These are phyloP conservation scores for Fragosphaeria purpurea DNA, from an alignment of 2,329 filamentous ascomycete species.

Conservation along the genomic window DNA sequence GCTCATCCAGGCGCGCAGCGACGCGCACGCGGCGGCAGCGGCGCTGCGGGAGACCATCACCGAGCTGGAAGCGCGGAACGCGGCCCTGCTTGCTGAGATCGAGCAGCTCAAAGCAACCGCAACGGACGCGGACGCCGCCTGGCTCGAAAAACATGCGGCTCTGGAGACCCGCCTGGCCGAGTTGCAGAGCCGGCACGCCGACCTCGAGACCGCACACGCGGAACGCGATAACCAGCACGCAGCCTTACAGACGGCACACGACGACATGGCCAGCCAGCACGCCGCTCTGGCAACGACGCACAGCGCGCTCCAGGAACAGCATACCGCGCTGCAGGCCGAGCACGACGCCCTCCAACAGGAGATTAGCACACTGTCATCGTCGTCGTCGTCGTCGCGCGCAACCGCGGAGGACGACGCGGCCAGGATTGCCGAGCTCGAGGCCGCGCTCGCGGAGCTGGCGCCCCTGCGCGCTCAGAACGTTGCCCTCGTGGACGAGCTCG, in stretches of 20 bases:
- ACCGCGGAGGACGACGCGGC: not conserved
- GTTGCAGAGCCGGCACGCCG: not conserved
- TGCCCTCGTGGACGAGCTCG: slow-evolving; percentile 3
- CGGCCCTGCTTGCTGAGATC: not conserved
- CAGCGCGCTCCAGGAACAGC: not conserved
- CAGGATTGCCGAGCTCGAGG: not conserved
- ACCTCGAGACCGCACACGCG: not conserved
- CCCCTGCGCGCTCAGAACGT: not conserved
- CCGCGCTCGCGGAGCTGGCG: not conserved
- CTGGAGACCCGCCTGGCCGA: not conserved
- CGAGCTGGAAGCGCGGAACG: slow-evolving; percentile 3
- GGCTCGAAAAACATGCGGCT: not conserved
- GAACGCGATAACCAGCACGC: too few species aligned
- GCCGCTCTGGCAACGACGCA: too few species aligned
- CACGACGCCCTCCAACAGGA: not conserved
- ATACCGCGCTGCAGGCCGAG: slow-evolving; percentile 1
- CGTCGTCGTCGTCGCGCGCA: not conserved
- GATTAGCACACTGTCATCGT: not conserved
- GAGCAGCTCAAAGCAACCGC: not conserved
- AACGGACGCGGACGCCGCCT: not conserved
- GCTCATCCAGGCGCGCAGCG: not conserved
- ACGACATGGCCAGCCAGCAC: too few species aligned
- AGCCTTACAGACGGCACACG: too few species aligned
- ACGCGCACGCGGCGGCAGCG: not conserved
- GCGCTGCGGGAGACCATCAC: not conserved